A percentile compares a stretch with the other conserved stretches of the same genome.
Conservation (phyloP, 345 rosid genomes). For the Corchorus olitorius region DNA sequence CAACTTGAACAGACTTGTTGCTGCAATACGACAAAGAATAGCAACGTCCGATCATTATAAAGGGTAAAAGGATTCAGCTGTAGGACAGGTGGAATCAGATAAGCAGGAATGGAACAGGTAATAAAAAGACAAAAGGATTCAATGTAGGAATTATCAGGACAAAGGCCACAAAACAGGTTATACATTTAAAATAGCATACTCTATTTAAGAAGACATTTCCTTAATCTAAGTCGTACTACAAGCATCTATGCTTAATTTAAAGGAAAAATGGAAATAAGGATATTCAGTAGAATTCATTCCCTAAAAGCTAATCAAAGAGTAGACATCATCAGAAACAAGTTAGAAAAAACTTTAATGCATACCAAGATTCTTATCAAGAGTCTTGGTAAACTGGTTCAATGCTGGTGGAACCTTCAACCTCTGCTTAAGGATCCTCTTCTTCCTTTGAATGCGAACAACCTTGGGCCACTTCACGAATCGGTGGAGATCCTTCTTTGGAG, state of each 20-base stretch:
- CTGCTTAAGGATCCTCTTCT: slow-evolving; percentile 50
- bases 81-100: not conserved
- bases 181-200: not conserved
- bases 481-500: slow-evolving; percentile 55
- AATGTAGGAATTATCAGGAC: not conserved
- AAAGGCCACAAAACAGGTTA: not conserved
- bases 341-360: not conserved
- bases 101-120: not conserved
- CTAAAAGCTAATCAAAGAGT: not conserved
- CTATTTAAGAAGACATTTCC: not conserved
- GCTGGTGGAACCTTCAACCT: slow-evolving; percentile 66
- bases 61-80: not conserved
- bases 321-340: not conserved
- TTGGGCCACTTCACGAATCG: slow-evolving; percentile 61
- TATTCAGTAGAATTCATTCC: not conserved
- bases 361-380: slow-evolving; percentile 62
- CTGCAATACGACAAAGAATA: slow-evolving; percentile 30
- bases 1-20: slow-evolving; percentile 63
- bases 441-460: slow-evolving; percentile 58
- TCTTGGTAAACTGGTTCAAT: slow-evolving; percentile 56
- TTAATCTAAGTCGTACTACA: not conserved
- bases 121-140: not conserved
- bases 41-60: not conserved
- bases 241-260: not conserved
- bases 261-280: not conserved